A percentile compares a stretch with the other conserved stretches of the same genome.
These are phyloP conservation scores for Hyphopichia pseudoburtonii DNA, from an alignment of 1,139 yeast genomes.

Conservation along the genomic window DNA sequence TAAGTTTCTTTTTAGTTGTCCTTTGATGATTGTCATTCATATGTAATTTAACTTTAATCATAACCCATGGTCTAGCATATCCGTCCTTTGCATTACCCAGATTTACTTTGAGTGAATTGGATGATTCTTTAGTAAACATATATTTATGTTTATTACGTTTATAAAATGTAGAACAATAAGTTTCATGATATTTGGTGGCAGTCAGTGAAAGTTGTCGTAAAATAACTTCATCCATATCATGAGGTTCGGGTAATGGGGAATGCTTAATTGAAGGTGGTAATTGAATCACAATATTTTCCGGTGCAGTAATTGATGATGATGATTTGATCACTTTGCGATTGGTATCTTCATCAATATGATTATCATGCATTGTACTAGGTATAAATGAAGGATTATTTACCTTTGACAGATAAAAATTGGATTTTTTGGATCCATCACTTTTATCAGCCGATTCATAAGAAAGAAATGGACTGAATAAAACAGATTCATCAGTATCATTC, in stretches of 20 bases:
- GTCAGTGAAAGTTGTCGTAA: slow-evolving; percentile 1
- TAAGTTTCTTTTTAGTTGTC: slow-evolving; percentile 18
- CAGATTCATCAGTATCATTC: not conserved
- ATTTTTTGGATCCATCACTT: not conserved
- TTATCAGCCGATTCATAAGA: not conserved
- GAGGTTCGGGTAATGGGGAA: no score
- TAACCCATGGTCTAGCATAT: slow-evolving; percentile 34
- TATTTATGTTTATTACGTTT: slow-evolving; percentile 36
- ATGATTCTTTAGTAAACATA: slow-evolving; percentile 39
- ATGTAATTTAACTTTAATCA: slow-evolving; percentile 17
- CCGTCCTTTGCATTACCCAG: no score
- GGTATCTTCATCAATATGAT: no score
- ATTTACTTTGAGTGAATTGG: slow-evolving; percentile 28
- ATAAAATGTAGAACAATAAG: slow-evolving; percentile 35
- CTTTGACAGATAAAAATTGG: slow-evolving; percentile 20
- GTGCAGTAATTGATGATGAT: no score
- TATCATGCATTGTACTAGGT: no score
- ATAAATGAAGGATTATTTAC: slow-evolving; percentile 26
- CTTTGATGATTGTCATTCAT: slow-evolving; percentile 5
- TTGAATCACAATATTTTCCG: no score
- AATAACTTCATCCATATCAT: not conserved
- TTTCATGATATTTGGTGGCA: slow-evolving; percentile 18
- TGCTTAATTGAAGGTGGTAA: no score
- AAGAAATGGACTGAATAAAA: not conserved
- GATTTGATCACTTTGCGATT: no score